These are phyloP conservation scores for Rutidosis leptorrhynchoides DNA, from an alignment of 129 eudicot genomes.

Conservation along the genomic window DNA sequence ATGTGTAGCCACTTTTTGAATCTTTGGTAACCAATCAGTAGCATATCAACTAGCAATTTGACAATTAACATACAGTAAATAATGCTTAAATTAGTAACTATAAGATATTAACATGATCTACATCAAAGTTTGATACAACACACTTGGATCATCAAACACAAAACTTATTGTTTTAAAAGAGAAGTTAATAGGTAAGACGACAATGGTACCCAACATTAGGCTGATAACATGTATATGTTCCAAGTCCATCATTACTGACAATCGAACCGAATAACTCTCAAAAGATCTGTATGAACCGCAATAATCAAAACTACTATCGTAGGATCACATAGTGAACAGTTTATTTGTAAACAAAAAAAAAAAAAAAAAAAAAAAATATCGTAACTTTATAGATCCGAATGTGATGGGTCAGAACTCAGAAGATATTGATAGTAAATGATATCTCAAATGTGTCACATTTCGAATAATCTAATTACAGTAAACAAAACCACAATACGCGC, in stretches of 20 bases:
- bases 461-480: constrained; percentile 40
- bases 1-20: not conserved
- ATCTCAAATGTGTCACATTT: constrained; percentile 35
- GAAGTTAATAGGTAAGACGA: not conserved
- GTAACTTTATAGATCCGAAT: constrained; percentile 21
- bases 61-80: too few species aligned
- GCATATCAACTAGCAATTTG: not conserved
- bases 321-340: not conserved
- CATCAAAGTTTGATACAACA: too few species aligned
- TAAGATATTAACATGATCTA: too few species aligned
- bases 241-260: not conserved
- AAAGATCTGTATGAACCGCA: not conserved
- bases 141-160: too few species aligned
- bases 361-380: constrained; percentile 16
- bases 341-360: not conserved
- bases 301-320: too few species aligned
- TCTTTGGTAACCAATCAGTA: too few species aligned
- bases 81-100: too few species aligned
- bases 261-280: not conserved
- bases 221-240: not conserved
- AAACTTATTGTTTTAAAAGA: too few species aligned
- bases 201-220: not conserved
- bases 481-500: constrained; percentile 18
- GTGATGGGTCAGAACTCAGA: constrained; percentile 22
- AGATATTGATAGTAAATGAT: constrained; percentile 25